A percentile compares a stretch with the other conserved stretches of the same genome.
These are phyloP conservation scores for Nicotiana sylvestris DNA, from an alignment of 257 asterid genomes.

Conservation along the genomic window DNA sequence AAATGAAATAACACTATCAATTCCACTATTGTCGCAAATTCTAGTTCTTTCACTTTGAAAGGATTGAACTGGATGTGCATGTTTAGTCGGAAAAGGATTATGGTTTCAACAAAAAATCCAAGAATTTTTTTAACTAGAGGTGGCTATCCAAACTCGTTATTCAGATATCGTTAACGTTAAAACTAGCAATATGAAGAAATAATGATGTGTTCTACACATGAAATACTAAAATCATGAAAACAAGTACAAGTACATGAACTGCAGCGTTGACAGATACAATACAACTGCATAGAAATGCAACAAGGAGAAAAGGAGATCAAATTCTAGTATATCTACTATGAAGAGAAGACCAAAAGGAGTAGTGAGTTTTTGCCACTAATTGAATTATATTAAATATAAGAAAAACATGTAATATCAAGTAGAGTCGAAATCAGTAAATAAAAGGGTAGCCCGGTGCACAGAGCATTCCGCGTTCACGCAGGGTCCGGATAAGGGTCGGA, in stretches of 20 bases:
- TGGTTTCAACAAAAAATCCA: background rate
- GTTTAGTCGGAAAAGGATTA: background rate
- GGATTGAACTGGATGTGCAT: background rate
- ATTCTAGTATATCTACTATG: background rate
- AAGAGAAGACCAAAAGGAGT: background rate
- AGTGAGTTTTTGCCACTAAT: background rate
- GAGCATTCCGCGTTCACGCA: no score
- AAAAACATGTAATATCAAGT: background rate
- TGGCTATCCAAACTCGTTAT: no score
- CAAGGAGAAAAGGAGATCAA: background rate
- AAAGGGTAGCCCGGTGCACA: no score
- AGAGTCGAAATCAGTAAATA: background rate
- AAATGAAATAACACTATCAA: background rate
- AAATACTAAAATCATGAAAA: no score
- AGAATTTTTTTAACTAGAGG: background rate
- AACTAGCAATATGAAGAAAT: background rate
- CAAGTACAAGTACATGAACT: background rate
- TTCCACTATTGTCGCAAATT: background rate
- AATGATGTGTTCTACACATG: background rate
- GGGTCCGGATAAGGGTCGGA: no score
- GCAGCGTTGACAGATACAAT: background rate
- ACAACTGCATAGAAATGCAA: background rate
- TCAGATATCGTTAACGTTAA: background rate
- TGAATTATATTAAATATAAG: background rate
- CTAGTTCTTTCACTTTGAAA: background rate